Conservation (phyloP, 495 filamentous ascomycete species). For the Penicillium longicatenatum region DNA sequence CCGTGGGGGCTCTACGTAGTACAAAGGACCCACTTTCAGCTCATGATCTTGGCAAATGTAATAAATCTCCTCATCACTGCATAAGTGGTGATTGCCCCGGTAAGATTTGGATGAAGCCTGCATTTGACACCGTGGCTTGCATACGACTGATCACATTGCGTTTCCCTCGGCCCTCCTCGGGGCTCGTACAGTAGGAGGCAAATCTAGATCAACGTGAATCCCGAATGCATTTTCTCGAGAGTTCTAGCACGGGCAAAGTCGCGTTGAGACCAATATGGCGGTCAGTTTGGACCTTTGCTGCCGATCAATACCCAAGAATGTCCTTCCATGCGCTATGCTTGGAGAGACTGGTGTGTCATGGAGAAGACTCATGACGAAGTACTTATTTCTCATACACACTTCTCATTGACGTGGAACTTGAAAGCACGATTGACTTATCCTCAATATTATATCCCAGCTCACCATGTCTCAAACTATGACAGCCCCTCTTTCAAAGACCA, state of each 20-base stretch:
- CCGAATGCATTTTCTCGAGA: no score
- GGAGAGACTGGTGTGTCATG: no score
- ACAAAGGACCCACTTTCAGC: not conserved
- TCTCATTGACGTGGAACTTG: not conserved
- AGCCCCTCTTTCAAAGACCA: slow-evolving; percentile 10
- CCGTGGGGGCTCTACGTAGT: no score
- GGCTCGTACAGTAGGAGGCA: no score
- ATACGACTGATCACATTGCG: no score
- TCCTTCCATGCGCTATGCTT: not conserved
- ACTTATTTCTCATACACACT: not conserved
- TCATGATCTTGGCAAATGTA: not conserved
- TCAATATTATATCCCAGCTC: not conserved
- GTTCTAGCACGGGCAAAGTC: no score
- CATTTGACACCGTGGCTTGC: no score
- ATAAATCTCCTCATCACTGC: not conserved
- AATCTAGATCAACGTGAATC: no score
- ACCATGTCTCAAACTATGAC: slow-evolving; percentile 11
- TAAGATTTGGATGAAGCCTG: no score
- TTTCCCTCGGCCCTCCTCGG: no score
- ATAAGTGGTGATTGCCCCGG: not conserved
- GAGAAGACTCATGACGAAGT: not conserved
- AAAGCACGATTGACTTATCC: no score
- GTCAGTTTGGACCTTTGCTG: not conserved
- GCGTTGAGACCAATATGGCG: no score
- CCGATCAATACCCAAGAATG: not conserved